Evolutionary conservation across 1,284 basidiomycete species (phyloP).

Genomic region (Abortiporus biennis): DNA sequence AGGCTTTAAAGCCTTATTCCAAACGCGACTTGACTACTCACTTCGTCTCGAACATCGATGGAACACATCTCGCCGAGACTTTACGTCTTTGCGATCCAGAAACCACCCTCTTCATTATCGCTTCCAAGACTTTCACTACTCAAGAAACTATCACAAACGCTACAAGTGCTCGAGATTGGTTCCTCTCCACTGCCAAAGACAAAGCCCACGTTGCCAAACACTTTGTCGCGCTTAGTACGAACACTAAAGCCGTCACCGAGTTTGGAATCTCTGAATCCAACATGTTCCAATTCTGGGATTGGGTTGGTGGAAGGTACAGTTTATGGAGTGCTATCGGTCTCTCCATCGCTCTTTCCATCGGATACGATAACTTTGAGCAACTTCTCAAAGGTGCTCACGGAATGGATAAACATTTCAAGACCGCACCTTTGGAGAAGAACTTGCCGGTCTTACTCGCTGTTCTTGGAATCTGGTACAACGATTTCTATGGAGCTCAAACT

Average conservation of each 20-base stretch:
- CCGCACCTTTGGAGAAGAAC: conserved; percentile 85
- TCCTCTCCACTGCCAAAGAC: conserved; percentile 80
- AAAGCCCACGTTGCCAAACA: conserved; percentile 96
- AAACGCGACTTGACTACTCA: conserved; percentile 84
- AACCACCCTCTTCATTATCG: conserved; percentile 95
- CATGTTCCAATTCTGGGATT: conserved; percentile 99
- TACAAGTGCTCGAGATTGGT: conserved; percentile 91
- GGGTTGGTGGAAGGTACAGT: conserved; percentile 98
- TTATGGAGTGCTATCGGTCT: conserved; percentile 98
- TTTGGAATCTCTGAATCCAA: conserved; percentile 92
- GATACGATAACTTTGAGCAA: conserved; percentile 91
- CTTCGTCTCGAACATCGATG: conserved; percentile 99
- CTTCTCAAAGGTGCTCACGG: conserved; percentile 91
- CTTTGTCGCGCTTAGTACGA: conserved; percentile 97
- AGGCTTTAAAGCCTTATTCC: conserved; percentile 91
- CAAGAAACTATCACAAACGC: conserved; percentile 99
- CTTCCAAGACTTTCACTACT: conserved; percentile 98
- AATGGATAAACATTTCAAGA: conserved; percentile 96
- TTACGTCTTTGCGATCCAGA: conserved; percentile 83
- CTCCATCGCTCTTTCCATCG: conserved; percentile 89
- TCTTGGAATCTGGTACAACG: conserved; percentile 98
- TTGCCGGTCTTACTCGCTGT: conserved; percentile 89
- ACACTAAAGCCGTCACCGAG: conserved; percentile 89
- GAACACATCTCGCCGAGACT: conserved; percentile 93
- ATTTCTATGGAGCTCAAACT: conserved; percentile 95